Evolutionary conservation across 257 asterid species (phyloP).

Genomic region (Primulina eburnea): DNA sequence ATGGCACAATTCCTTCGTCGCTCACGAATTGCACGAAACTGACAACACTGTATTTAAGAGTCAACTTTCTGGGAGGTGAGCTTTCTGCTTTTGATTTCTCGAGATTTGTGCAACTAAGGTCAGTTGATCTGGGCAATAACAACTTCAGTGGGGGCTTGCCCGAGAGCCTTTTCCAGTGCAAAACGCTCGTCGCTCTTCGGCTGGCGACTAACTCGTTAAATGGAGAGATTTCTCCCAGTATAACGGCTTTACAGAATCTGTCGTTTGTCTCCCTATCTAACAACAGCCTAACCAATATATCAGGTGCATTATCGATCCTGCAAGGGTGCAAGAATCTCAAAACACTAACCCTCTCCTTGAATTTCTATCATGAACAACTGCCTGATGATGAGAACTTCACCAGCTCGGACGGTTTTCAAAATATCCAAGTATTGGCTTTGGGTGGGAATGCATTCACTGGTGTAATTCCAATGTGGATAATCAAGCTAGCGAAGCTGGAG

Average conservation of each 20-base stretch:
- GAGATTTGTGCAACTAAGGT: constrained; percentile 43
- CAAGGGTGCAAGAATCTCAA: constrained; percentile 69
- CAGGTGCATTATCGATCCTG: constrained; percentile 62
- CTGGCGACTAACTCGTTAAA: constrained; percentile 59
- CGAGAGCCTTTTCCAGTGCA: constrained; percentile 65
- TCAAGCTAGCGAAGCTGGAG: constrained; percentile 47
- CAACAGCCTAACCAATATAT: constrained; percentile 66
- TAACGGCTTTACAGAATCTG: constrained; percentile 55
- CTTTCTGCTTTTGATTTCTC: constrained; percentile 76
- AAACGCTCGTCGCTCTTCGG: constrained; percentile 68
- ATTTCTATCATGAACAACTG: constrained; percentile 62
- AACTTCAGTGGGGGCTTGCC: constrained; percentile 64
- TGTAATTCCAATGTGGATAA: constrained; percentile 64
- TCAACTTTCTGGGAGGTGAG: constrained; percentile 69
- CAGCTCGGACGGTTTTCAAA: constrained; percentile 47
- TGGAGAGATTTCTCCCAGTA: constrained; percentile 63
- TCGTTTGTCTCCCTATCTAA: constrained; percentile 84
- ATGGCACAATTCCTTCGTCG: constrained; percentile 70
- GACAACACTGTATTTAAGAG: constrained; percentile 59
- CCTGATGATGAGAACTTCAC: constrained; percentile 44
- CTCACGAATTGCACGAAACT: constrained; percentile 67
- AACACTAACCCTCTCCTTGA: constrained; percentile 61
- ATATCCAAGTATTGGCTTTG: constrained; percentile 60
- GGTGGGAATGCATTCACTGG: constrained; percentile 82
- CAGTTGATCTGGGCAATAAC: constrained; percentile 81